Evolutionary conservation across 768 basidiomycete genomes (phyloP).

Genomic region (Candolleomyces aberdarensis): DNA sequence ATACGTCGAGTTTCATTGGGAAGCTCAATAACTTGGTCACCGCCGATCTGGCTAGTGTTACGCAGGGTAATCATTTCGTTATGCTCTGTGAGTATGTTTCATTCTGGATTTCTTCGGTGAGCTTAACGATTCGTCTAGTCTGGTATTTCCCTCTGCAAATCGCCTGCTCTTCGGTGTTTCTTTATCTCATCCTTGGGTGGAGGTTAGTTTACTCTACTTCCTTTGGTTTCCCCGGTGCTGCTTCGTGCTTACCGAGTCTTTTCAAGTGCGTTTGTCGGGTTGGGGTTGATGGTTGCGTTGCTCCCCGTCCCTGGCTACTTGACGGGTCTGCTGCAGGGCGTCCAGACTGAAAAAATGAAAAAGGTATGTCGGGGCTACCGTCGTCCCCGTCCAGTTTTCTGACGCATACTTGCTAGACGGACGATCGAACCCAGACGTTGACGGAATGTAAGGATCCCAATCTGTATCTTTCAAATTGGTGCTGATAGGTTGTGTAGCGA

Average conservation of each 20-base stretch:
- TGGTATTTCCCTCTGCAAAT: slow-evolving; percentile 42
- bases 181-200: slow-evolving; percentile 46
- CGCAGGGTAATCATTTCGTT: slow-evolving; percentile 18
- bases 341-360: slow-evolving; percentile 55
- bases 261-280: slow-evolving; percentile 3
- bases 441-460: slow-evolving; percentile 47
- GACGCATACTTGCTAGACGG: slow-evolving; percentile 31
- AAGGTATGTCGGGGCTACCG: slow-evolving; percentile 50
- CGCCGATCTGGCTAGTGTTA: slow-evolving; percentile 45
- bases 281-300: slow-evolving; percentile 5
- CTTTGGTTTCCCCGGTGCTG: not conserved
- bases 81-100: slow-evolving; percentile 5
- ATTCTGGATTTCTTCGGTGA: not conserved
- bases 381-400: slow-evolving; percentile 41
- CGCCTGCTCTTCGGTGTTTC: slow-evolving; percentile 37
- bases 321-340: slow-evolving; percentile 39
- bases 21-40: slow-evolving; percentile 74
- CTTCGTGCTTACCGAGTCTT: not conserved
- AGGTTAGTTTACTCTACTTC: slow-evolving; percentile 24
- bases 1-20: slow-evolving; percentile 50
- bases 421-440: slow-evolving; percentile 58
- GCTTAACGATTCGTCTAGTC: slow-evolving; percentile 11
- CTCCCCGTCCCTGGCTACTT: slow-evolving; percentile 21
- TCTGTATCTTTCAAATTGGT: slow-evolving; percentile 5
- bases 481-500: slow-evolving; percentile 29